Evolutionary conservation across 352 stramenopile genomes (phyloP).

Genomic region (Globisporangium camurandrum): DNA sequence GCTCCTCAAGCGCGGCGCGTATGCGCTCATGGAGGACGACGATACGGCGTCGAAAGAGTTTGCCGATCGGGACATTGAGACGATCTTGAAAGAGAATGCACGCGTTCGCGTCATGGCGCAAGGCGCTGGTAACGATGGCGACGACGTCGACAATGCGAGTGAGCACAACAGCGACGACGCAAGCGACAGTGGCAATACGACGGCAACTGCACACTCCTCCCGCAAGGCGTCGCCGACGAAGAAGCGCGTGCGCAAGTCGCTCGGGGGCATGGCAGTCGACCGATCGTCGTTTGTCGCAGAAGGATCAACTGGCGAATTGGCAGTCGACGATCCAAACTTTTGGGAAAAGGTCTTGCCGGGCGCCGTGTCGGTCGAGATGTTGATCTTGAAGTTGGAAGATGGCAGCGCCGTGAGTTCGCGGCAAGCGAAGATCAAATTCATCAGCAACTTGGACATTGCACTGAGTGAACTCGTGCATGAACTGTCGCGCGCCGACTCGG

Average conservation of each 20-base stretch:
- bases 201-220: conserved; percentile 1
- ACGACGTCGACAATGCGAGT: conserved; percentile 18
- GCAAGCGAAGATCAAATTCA: conserved; percentile 86
- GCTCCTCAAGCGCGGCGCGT: conserved; percentile 96
- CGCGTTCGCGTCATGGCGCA: conserved; percentile 53
- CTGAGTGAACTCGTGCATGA: conserved; percentile 60
- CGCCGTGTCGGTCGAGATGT: conserved; percentile 80
- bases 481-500: conserved; percentile 43
- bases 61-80: conserved; percentile 96
- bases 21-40: conserved; percentile 97
- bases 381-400: conserved; percentile 84
- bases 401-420: conserved; percentile 69
- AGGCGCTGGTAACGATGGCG: conserved; percentile 21
- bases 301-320: conserved; percentile 85
- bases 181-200: too few relatives aligned
- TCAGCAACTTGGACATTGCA: conserved; percentile 81
- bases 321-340: conserved; percentile 95
- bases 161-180: conserved; percentile 8
- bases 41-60: conserved; percentile 93
- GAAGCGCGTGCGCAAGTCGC: conserved; percentile 57
- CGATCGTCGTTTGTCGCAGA: conserved; percentile 90
- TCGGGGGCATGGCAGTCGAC: conserved; percentile 75
- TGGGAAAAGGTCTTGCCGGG: conserved; percentile 91
- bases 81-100: conserved; percentile 86
- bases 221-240: conserved; percentile 45